Evolutionary conservation across 257 asterid species (phyloP).

Genomic region (Craterostigma plantagineum): DNA sequence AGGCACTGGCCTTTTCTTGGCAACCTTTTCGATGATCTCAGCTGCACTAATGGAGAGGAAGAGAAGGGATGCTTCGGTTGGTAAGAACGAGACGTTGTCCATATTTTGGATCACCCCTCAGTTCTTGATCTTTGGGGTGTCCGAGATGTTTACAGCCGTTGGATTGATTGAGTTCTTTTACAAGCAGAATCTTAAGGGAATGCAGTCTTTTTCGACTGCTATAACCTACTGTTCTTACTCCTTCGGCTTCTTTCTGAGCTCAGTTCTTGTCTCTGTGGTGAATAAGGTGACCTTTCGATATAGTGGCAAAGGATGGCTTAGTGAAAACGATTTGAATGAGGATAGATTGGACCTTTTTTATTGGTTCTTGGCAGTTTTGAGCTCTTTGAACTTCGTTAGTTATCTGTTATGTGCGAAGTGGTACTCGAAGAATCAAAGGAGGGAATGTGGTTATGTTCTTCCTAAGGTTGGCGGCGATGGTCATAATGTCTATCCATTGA

Average conservation of each 20-base stretch:
- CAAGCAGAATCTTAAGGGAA: constrained; percentile 52
- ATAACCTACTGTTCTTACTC: constrained; percentile 79
- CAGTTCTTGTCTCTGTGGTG: constrained; percentile 62
- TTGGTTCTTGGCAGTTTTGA: constrained; percentile 48
- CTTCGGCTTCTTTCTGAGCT: constrained; percentile 68
- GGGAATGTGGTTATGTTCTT: too few relatives aligned
- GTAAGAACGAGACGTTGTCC: constrained; percentile 14
- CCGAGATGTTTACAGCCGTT: constrained; percentile 94
- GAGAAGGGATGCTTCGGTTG: constrained; percentile 23
- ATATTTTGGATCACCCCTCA: constrained; percentile 85
- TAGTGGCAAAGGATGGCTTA: constrained; percentile 42
- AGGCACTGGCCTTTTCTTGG: constrained; percentile 56
- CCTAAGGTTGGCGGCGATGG: too few relatives aligned
- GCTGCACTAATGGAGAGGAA: constrained; percentile 65
- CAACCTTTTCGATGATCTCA: constrained; percentile 71
- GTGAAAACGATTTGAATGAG: constrained; percentile 44
- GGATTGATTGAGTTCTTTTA: constrained; percentile 82
- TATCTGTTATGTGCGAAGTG: constrained; percentile 67
- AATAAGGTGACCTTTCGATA: constrained; percentile 29
- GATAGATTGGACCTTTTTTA: constrained; percentile 71
- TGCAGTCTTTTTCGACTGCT: constrained; percentile 62
- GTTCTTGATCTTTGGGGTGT: constrained; percentile 59
- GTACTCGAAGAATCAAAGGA: constrained; percentile 15
- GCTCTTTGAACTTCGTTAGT: constrained; percentile 59
- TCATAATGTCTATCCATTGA: too few relatives aligned